Evolutionary conservation across 768 basidiomycete genomes (phyloP), one percentile per base, ranked within the genome.

Genomic region (Phylloporus arenicola): DNA sequence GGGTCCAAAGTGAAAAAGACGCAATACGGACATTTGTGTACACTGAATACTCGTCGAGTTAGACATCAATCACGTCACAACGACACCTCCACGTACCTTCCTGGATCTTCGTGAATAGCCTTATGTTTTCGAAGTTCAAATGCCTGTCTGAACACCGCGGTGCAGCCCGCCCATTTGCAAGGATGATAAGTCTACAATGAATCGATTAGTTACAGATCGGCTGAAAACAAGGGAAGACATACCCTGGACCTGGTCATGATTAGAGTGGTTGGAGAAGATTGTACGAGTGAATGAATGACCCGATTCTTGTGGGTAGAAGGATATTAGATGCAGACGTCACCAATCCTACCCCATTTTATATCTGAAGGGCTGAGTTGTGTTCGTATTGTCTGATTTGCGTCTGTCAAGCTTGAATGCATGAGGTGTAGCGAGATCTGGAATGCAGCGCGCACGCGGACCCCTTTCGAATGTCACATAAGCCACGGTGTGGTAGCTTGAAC

Each of bases 11-110:
- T 52, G 6, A 24, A 49, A 14, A 62, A 62, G 4, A 4, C 6
- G 17, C 63, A 62, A 2, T 16, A 0, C 6, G 38, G 16, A 29
- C 57, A 59, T 7, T 35, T n/a, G 39, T 48, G 42, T 25, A 51
- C 1, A 1, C 57, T 59, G n/a, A 6, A 43, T 14, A 12, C 11
- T 27, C 17, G 25, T 46, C 44, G 24, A 45, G 16, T 45, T 24
- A 8, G 31, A 24, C 2, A 31, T n/a, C 14, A 17, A 24, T 30
- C 4, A 39, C 10, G 24, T 24, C 20, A 24, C 13, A 2, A 24
- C n/a, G 19, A 19, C 16, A 30, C 12, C 24, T 6, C 12, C 31
- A 45, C 20, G 10, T 34, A 34, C 24, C 41, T 51, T 12, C 25
- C 29, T 17, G 33, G 52, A 4, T 34, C 6, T 22, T 12, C 24